These are phyloP conservation scores for Termitomyces titanicus DNA, from an alignment of 768 basidiomycete genomes.

Conservation along the genomic window DNA sequence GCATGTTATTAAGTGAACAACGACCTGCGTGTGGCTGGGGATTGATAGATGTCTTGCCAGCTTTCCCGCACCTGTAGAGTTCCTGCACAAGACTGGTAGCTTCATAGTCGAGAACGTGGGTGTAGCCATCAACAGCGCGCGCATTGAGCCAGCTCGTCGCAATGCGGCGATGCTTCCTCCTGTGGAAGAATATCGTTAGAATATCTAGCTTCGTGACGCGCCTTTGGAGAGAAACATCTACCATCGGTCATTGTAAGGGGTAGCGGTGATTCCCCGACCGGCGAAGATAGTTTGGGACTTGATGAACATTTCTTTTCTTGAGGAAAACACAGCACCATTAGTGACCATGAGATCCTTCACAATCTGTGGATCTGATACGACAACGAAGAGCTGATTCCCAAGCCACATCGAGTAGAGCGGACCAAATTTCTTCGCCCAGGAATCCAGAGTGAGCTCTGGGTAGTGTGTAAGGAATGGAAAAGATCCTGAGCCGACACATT, in stretches of 20 bases:
- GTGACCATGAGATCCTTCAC: constrained; percentile 42
- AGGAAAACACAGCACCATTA: constrained; percentile 43
- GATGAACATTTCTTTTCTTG: constrained; percentile 41
- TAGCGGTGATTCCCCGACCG: constrained; percentile 41
- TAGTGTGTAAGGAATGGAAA: constrained; percentile 37
- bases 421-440: constrained; percentile 41
- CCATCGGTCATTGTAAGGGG: constrained; percentile 42
- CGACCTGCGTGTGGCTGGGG: constrained; percentile 36
- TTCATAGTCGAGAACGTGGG: constrained; percentile 34
- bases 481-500: constrained; percentile 18
- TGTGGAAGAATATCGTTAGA: constrained; percentile 9
- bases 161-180: constrained; percentile 42
- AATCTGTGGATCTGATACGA: constrained; percentile 40
- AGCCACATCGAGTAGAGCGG: constrained; percentile 42
- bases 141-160: constrained; percentile 29
- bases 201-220: background rate
- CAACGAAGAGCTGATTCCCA: constrained; percentile 44
- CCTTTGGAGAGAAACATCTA: constrained; percentile 4
- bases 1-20: constrained; percentile 42
- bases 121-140: constrained; percentile 32
- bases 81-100: constrained; percentile 34
- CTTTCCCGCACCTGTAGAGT: constrained; percentile 29
- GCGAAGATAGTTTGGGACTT: constrained; percentile 42
- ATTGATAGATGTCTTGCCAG: constrained; percentile 31
- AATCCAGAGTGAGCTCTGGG: constrained; percentile 38